phyloP scores from a whole-genome alignment of 2,329 filamentous ascomycete genomes.

The Sarocladium brachiariae region DNA sequence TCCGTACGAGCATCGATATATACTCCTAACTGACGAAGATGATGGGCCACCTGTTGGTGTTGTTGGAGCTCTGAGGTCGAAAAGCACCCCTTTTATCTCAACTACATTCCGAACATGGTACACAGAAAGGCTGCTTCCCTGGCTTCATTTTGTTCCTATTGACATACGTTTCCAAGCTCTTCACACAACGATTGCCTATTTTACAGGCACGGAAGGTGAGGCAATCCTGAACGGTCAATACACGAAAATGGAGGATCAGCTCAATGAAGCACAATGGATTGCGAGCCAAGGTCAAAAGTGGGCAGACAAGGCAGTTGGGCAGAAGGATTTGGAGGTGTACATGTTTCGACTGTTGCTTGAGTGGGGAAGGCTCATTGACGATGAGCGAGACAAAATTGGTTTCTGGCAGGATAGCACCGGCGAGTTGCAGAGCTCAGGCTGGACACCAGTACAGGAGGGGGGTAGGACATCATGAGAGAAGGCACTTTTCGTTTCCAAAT shows the following conservation, averaged over 20 bases:
- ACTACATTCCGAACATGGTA: constrained; percentile 76
- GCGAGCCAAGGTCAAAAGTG: constrained; percentile 59
- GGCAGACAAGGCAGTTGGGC: constrained; percentile 55
- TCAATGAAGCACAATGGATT: constrained; percentile 54
- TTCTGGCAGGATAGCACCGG: constrained; percentile 22
- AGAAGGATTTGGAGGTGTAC: constrained; percentile 75
- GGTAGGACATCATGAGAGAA: constrained; percentile 6
- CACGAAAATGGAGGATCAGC: constrained; percentile 40
- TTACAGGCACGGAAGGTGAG: constrained; percentile 48
- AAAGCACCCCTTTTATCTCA: constrained; percentile 62
- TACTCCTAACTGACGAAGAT: constrained; percentile 67
- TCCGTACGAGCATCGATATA: constrained; percentile 60
- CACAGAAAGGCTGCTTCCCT: constrained; percentile 64
- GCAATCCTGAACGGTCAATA: constrained; percentile 37
- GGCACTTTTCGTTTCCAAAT: background rate
- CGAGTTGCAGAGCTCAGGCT: constrained; percentile 22
- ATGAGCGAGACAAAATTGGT: constrained; percentile 44
- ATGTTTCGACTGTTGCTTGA: constrained; percentile 71
- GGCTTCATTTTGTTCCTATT: constrained; percentile 75
- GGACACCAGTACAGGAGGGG: constrained; percentile 17
- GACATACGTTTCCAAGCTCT: constrained; percentile 67
- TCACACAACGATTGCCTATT: constrained; percentile 69
- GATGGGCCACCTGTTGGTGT: constrained; percentile 56
- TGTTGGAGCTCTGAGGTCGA: constrained; percentile 57
- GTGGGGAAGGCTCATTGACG: constrained; percentile 65